These are phyloP conservation scores for Thermoascus crustaceus DNA, from an alignment of 2,329 filamentous ascomycete genomes.

Conservation along the genomic window DNA sequence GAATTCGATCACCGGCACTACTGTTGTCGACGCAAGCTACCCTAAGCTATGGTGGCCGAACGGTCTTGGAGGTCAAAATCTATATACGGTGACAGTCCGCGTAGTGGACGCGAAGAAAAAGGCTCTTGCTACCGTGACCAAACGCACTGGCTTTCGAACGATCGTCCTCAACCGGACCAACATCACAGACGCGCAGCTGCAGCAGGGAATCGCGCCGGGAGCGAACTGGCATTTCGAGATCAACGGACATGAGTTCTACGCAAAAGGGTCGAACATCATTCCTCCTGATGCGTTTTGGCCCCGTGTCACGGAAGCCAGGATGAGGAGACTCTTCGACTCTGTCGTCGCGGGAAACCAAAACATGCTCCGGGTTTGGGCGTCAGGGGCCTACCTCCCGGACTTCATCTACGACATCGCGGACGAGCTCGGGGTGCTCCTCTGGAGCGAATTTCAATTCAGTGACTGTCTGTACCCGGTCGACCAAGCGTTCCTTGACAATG, in stretches of 20 bases:
- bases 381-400: conserved; percentile 2
- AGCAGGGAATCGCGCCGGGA: conserved; percentile 47
- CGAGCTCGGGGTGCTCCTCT: conserved; percentile 52
- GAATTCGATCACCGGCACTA: conserved; percentile 43
- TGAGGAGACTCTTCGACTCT: conserved; percentile 47
- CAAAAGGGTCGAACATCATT: conserved; percentile 57
- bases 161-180: conserved; percentile 52
- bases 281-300: conserved; percentile 57
- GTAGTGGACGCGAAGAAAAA: conserved; percentile 32
- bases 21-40: conserved; percentile 33
- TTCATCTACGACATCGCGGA: conserved; percentile 27
- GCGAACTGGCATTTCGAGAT: conserved; percentile 59
- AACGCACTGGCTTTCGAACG: conserved; percentile 53
- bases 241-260: conserved; percentile 57
- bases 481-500: conserved; percentile 47
- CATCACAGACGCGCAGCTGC: conserved; percentile 47
- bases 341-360: conserved; percentile 54
- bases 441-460: conserved; percentile 57
- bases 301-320: conserved; percentile 46
- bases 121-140: conserved; percentile 40
- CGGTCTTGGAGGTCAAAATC: conserved; percentile 48
- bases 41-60: conserved; percentile 56
- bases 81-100: conserved; percentile 49
- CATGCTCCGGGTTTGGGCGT: conserved; percentile 38
- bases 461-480: conserved; percentile 53